A percentile compares a stretch with the other conserved stretches of the same genome.
These are phyloP conservation scores for Mycosarcoma mackinlayi DNA, from an alignment of 1,284 basidiomycete species.

Conservation along the genomic window DNA sequence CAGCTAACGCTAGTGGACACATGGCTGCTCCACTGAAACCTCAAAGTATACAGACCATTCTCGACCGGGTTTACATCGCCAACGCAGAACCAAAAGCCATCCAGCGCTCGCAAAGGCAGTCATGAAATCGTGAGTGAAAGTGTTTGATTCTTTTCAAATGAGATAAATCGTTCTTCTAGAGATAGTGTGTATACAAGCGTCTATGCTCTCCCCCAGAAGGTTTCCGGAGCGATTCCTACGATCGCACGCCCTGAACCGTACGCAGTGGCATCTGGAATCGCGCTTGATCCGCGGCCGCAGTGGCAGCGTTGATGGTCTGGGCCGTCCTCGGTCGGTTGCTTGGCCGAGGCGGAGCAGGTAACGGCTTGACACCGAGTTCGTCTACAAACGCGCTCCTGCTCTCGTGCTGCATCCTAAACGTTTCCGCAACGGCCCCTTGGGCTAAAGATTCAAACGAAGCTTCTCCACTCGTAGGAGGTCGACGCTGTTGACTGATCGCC, in stretches of 20 bases:
- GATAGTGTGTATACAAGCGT: conserved; percentile 1
- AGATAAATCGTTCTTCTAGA: too few relatives aligned
- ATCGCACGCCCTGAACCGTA: conserved; percentile 3
- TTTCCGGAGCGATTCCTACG: background rate
- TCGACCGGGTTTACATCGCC: too few relatives aligned
- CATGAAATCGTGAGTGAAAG: too few relatives aligned
- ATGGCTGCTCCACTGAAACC: too few relatives aligned
- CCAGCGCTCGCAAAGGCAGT: too few relatives aligned
- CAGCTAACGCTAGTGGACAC: too few relatives aligned
- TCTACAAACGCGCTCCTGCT: background rate
- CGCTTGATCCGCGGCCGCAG: background rate
- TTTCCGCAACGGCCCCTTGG: too few relatives aligned
- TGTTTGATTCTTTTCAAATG: too few relatives aligned
- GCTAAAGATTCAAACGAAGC: conserved; percentile 7
- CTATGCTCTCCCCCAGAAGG: background rate
- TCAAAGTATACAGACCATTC: too few relatives aligned
- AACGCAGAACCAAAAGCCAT: too few relatives aligned
- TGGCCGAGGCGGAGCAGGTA: conserved; percentile 25
- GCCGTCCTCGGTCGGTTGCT: conserved; percentile 27
- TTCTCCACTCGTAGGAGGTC: conserved; percentile 1
- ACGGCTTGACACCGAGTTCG: conserved; percentile 3
- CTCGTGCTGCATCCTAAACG: background rate
- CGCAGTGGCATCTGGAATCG: background rate
- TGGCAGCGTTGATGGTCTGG: conserved; percentile 21
- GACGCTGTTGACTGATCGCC: conserved; percentile 23